Percentiles rank a stretch among this genome's conserved stretches.
phyloP scores from a whole-genome alignment of 345 rosid genomes.

The Cardamine resedifolia region DNA sequence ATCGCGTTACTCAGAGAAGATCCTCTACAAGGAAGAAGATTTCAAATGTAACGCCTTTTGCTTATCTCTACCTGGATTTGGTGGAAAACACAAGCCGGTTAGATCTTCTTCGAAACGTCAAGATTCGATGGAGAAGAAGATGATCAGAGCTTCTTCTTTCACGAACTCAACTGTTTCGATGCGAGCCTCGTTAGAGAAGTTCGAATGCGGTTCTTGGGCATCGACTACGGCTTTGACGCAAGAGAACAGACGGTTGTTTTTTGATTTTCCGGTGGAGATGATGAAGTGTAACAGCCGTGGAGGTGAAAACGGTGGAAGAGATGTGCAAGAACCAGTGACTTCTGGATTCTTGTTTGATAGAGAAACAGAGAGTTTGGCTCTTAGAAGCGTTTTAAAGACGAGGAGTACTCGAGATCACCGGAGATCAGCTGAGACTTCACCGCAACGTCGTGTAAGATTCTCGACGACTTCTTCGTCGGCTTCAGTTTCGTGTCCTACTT shows the following conservation, averaged over 20 bases:
- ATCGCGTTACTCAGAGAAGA: conserved; percentile 15
- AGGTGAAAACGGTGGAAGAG: conserved; percentile 41
- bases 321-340: conserved; percentile 58
- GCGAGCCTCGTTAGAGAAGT: conserved; percentile 74
- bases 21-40: conserved; percentile 41
- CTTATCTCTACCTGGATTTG: conserved; percentile 69
- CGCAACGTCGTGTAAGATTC: conserved; percentile 65
- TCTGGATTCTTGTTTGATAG: conserved; percentile 67
- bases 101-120: conserved; percentile 39
- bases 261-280: conserved; percentile 68
- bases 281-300: conserved; percentile 36
- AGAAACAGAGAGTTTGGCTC: conserved; percentile 39
- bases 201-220: conserved; percentile 92
- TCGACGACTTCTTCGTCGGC: conserved; percentile 46
- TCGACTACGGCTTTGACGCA: conserved; percentile 50
- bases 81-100: conserved; percentile 54
- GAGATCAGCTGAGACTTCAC: conserved; percentile 50
- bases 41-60: conserved; percentile 76
- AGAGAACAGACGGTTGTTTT: conserved; percentile 47
- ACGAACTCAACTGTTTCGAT: conserved; percentile 48
- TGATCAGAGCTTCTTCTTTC: conserved; percentile 33
- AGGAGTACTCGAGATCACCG: conserved; percentile 36
- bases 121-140: conserved; percentile 37
- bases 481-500: conserved; percentile 47
- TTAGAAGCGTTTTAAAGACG: conserved; percentile 53